A percentile compares a stretch with the other conserved stretches of the same genome.
Evolutionary conservation across 2,329 filamentous ascomycete species (phyloP).

Genomic region (Coleophoma crateriformis): DNA sequence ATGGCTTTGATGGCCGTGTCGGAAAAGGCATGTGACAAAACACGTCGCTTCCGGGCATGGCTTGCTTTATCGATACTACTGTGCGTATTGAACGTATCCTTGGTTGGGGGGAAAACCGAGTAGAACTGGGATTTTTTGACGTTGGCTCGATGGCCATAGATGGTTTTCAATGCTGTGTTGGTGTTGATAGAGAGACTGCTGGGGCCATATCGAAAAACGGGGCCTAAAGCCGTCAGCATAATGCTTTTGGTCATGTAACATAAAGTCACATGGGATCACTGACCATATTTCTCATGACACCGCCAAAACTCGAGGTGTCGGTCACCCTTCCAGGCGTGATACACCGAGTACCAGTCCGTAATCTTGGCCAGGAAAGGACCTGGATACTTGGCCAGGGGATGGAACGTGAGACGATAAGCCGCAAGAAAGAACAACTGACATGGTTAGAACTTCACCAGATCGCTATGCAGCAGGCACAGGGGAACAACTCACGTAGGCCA

Average conservation of each 20-base stretch:
- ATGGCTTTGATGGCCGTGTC: constrained; percentile 23
- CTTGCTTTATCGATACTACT: constrained; percentile 63
- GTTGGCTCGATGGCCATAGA: constrained; percentile 59
- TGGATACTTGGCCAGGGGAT: constrained; percentile 60
- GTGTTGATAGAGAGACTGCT: constrained; percentile 76
- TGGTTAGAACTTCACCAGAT: not conserved
- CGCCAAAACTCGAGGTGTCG: constrained; percentile 68
- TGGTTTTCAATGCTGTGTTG: constrained; percentile 58
- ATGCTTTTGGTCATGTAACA: constrained; percentile 1
- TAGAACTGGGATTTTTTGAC: constrained; percentile 69
- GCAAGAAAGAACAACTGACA: constrained; percentile 5
- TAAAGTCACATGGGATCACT: constrained; percentile 10
- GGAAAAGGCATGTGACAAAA: constrained; percentile 61
- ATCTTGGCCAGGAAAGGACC: constrained; percentile 59
- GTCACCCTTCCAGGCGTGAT: constrained; percentile 70
- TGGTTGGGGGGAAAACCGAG: constrained; percentile 64
- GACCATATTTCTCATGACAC: constrained; percentile 67
- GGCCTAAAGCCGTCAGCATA: constrained; percentile 33
- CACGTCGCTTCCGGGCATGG: constrained; percentile 62
- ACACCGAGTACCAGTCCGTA: constrained; percentile 61
- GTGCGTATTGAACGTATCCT: constrained; percentile 62
- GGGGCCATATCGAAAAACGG: constrained; percentile 72
- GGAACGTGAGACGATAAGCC: constrained; percentile 55
- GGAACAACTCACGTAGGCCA: not conserved
- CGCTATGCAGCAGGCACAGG: not conserved